Conservation (phyloP, 345 rosid genomes). For the Alliaria petiolata region DNA sequence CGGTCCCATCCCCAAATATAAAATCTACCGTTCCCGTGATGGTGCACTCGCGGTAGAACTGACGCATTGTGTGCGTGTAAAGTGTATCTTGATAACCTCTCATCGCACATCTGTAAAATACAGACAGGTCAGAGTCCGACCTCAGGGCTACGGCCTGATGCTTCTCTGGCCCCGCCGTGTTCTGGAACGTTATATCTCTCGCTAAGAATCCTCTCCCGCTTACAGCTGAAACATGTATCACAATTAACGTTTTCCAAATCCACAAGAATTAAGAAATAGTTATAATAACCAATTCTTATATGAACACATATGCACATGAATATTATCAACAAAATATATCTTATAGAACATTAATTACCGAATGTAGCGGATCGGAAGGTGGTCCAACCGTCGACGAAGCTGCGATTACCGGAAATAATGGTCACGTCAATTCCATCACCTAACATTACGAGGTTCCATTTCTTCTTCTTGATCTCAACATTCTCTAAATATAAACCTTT, state of each 20-base stretch:
- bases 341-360: slow-evolving; percentile 38
- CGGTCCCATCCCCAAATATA: slow-evolving; percentile 78
- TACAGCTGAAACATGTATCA: slow-evolving; percentile 47
- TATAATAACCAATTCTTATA: not conserved
- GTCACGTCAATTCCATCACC: slow-evolving; percentile 78
- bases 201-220: slow-evolving; percentile 89
- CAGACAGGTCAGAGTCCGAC: slow-evolving; percentile 77
- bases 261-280: not conserved
- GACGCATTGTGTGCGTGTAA: slow-evolving; percentile 84
- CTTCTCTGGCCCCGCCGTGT: slow-evolving; percentile 83
- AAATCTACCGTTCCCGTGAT: slow-evolving; percentile 85
- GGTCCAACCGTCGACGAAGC: slow-evolving; percentile 72
- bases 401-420: slow-evolving; percentile 65
- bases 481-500: slow-evolving; percentile 68
- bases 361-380: slow-evolving; percentile 90
- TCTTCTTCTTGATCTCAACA: slow-evolving; percentile 80
- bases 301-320: not conserved
- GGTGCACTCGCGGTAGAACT: slow-evolving; percentile 77
- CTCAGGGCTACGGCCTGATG: slow-evolving; percentile 92
- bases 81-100: slow-evolving; percentile 85
- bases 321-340: not conserved
- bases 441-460: slow-evolving; percentile 75
- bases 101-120: slow-evolving; percentile 57
- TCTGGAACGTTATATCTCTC: slow-evolving; percentile 75
- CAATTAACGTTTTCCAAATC: not conserved